Evolutionary conservation across 2,329 filamentous ascomycete species (phyloP).

Genomic region (Apiospora kogelbergensis): DNA sequence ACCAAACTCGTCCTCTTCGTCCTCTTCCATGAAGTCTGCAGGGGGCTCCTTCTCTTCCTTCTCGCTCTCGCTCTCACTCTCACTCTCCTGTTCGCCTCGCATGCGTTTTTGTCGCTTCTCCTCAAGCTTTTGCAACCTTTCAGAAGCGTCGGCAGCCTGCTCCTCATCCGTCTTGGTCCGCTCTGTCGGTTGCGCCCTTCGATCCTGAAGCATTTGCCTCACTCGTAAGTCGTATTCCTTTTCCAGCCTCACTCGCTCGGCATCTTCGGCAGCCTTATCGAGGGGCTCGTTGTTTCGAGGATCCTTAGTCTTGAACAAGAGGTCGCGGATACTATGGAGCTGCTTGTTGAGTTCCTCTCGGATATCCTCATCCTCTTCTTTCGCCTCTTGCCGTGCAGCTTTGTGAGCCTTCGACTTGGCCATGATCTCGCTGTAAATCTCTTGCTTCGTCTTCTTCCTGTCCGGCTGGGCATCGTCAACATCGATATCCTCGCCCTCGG

Average conservation of each 20-base stretch:
- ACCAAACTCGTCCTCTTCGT: constrained; percentile 44
- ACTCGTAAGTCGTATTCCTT: constrained; percentile 86
- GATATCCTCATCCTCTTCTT: constrained; percentile 90
- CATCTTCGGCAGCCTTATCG: constrained; percentile 38
- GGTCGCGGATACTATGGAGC: constrained; percentile 70
- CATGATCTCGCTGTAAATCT: constrained; percentile 97
- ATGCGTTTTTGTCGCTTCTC: constrained; percentile 81
- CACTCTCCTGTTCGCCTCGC: constrained; percentile 66
- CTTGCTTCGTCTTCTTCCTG: constrained; percentile 90
- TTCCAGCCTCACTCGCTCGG: constrained; percentile 57
- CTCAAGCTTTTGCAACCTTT: constrained; percentile 77
- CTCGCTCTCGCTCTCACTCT: constrained; percentile 34
- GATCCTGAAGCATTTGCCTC: constrained; percentile 79
- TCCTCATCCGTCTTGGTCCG: constrained; percentile 92
- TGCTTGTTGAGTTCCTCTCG: constrained; percentile 83
- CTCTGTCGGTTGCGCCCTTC: constrained; percentile 80
- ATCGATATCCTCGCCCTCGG: constrained; percentile 49
- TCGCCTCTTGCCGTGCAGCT: constrained; percentile 86
- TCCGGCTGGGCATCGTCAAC: constrained; percentile 64
- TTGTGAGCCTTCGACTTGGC: constrained; percentile 96
- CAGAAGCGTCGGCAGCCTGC: constrained; percentile 73
- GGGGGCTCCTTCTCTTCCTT: constrained; percentile 15
- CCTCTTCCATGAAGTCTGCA: constrained; percentile 31
- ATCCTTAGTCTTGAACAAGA: constrained; percentile 54
- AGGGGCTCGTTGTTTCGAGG: constrained; percentile 26